A percentile compares a stretch with the other conserved stretches of the same genome.
These are phyloP conservation scores for Pichia californica DNA, from an alignment of 805 yeast species.

Conservation along the genomic window DNA sequence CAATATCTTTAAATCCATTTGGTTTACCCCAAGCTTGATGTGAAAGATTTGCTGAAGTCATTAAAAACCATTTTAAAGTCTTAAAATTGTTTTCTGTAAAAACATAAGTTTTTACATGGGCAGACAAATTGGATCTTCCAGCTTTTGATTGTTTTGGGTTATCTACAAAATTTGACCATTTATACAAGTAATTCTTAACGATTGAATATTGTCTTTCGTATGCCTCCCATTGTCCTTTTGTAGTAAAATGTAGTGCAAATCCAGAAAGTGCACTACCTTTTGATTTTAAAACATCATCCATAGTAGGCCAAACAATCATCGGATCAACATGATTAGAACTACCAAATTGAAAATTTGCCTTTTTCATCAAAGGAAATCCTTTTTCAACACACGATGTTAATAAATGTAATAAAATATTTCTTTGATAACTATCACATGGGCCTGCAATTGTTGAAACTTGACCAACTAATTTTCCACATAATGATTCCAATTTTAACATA, in stretches of 20 bases:
- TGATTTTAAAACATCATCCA: constrained; percentile 20
- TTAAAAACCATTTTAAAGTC: constrained; percentile 57
- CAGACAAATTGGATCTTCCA: constrained; percentile 24
- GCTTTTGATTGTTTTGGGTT: constrained; percentile 18
- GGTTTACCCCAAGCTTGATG: constrained; percentile 75
- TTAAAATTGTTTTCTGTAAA: constrained; percentile 45
- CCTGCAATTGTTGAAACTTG: constrained; percentile 46
- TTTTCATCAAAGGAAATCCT: constrained; percentile 18
- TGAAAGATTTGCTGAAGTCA: constrained; percentile 72
- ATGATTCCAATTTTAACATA: constrained; percentile 26
- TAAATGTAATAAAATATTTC: constrained; percentile 42
- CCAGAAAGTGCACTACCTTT: constrained; percentile 22
- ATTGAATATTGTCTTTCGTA: constrained; percentile 34
- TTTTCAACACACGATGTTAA: constrained; percentile 40
- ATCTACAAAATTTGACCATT: constrained; percentile 33
- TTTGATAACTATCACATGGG: constrained; percentile 30
- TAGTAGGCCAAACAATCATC: constrained; percentile 31
- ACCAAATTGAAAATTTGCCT: constrained; percentile 12
- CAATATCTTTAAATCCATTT: constrained; percentile 20
- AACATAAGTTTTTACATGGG: constrained; percentile 64
- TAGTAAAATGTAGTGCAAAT: constrained; percentile 23
- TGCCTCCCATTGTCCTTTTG: constrained; percentile 16
- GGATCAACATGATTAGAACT: constrained; percentile 19
- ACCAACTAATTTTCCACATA: constrained; percentile 31
- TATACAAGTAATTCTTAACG: constrained; percentile 37